Evolutionary conservation across 2,329 filamentous ascomycete genomes (phyloP).

Genomic region (Fusarium brachygibbosum): DNA sequence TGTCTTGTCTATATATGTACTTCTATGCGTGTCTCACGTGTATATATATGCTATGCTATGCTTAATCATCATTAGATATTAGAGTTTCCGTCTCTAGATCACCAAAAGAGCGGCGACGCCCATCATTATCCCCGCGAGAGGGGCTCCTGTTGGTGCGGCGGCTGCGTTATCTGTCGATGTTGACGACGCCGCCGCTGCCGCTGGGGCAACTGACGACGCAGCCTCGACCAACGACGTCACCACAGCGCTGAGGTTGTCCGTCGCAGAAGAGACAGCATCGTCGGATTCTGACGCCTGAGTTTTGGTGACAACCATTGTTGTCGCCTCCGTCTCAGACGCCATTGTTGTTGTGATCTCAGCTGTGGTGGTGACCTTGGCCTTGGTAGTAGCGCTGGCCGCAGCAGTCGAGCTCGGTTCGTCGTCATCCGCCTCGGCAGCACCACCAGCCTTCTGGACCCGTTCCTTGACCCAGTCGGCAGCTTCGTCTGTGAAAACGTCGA

Average conservation of each 20-base stretch:
- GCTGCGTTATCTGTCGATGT: conserved; percentile 17
- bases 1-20: conserved; percentile 1
- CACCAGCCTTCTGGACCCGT: conserved; percentile 5
- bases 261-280: not conserved
- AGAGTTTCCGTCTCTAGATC: not conserved
- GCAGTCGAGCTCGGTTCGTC: not conserved
- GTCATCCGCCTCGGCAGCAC: not conserved
- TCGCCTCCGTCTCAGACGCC: not conserved
- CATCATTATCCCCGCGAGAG: conserved; percentile 12
- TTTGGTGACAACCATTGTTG: not conserved
- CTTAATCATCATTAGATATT: not conserved
- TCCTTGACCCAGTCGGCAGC: conserved; percentile 20
- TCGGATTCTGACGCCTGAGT: not conserved
- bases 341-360: not conserved
- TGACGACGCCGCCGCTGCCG: conserved; percentile 7
- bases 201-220: conserved; percentile 9
- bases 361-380: not conserved
- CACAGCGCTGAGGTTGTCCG: not conserved
- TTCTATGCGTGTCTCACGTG: conserved; percentile 2
- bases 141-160: conserved; percentile 8
- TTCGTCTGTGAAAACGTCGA: conserved; percentile 17
- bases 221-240: conserved; percentile 4
- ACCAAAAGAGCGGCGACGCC: conserved; percentile 14
- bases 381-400: conserved; percentile 10
- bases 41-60: not conserved